Conservation (phyloP, 257 asterid genomes). For the Mentha longifolia region DNA sequence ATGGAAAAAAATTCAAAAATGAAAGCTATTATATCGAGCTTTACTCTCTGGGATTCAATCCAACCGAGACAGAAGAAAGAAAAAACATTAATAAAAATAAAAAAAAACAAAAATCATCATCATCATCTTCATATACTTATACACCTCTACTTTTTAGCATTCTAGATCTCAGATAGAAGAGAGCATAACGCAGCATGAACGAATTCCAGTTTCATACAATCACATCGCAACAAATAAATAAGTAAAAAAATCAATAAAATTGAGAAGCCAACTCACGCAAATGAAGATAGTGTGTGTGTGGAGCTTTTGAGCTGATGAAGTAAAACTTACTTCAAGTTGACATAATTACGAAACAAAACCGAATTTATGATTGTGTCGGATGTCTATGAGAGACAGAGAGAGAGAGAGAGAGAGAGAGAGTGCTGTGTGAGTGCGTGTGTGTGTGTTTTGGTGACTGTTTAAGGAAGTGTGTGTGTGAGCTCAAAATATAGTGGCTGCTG, state of each 20-base stretch:
- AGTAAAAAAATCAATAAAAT: background rate
- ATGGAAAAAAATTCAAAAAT: too few relatives aligned
- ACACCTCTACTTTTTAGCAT: background rate
- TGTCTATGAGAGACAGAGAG: conserved; percentile 1
- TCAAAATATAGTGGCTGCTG: background rate
- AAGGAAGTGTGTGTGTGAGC: background rate
- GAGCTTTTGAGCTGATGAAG: background rate
- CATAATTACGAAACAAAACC: conserved; percentile 16
- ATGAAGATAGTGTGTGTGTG: conserved; percentile 1
- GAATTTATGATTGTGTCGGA: background rate
- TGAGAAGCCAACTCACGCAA: conserved; percentile 15
- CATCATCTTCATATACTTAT: conserved; percentile 3
- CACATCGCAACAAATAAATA: background rate
- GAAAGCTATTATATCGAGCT: too few relatives aligned
- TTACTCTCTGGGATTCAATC: too few relatives aligned
- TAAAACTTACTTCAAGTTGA: conserved; percentile 30
- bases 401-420: conserved; percentile 15
- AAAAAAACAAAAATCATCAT: background rate
- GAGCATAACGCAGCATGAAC: background rate
- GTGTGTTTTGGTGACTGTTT: background rate
- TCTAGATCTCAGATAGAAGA: conserved; percentile 15
- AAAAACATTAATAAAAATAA: background rate
- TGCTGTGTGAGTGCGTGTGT: background rate
- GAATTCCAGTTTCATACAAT: background rate
- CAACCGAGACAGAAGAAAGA: too few relatives aligned